Percentiles rank a stretch among this genome's conserved stretches.
These are phyloP conservation scores for Aspergillus oerlinghausenensis DNA, from an alignment of 2,329 filamentous ascomycete genomes.

Conservation along the genomic window DNA sequence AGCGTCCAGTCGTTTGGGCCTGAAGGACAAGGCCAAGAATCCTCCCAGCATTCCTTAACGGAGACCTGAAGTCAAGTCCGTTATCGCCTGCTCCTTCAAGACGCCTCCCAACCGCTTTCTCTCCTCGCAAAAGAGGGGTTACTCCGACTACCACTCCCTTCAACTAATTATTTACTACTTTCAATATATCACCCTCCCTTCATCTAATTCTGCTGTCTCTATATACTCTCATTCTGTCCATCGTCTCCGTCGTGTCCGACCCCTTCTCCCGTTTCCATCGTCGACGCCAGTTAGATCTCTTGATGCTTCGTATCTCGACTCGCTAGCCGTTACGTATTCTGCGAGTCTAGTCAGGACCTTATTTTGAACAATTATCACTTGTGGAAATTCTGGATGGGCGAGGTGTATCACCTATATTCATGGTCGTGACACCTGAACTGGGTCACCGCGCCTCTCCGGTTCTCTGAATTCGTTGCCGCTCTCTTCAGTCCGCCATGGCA, in stretches of 20 bases:
- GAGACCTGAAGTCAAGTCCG: neutral
- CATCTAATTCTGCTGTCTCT: neutral
- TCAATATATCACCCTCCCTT: neutral
- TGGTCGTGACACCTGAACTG: slow-evolving; percentile 13
- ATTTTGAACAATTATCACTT: neutral
- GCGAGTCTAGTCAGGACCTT: slow-evolving; percentile 18
- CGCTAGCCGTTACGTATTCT: slow-evolving; percentile 13
- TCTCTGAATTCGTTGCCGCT: slow-evolving; percentile 14
- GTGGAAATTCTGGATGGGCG: slow-evolving; percentile 14
- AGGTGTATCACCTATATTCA: slow-evolving; percentile 8
- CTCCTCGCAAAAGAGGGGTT: neutral
- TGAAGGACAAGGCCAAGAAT: neutral
- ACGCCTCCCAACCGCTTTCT: neutral
- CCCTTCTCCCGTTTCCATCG: slow-evolving; percentile 1
- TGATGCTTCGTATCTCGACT: slow-evolving; percentile 16
- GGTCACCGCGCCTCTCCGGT: slow-evolving; percentile 13
- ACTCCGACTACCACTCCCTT: neutral
- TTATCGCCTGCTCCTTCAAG: neutral
- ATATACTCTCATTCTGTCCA: neutral
- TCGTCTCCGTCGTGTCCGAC: neutral
- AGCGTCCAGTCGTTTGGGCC: neutral
- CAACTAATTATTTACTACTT: neutral
- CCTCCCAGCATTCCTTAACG: too few relatives aligned
- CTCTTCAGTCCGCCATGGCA: slow-evolving; percentile 29
- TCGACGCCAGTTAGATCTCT: neutral